These are phyloP conservation scores for Beta macrorhiza DNA, from an alignment of 179 eudicot genomes.

Conservation along the genomic window DNA sequence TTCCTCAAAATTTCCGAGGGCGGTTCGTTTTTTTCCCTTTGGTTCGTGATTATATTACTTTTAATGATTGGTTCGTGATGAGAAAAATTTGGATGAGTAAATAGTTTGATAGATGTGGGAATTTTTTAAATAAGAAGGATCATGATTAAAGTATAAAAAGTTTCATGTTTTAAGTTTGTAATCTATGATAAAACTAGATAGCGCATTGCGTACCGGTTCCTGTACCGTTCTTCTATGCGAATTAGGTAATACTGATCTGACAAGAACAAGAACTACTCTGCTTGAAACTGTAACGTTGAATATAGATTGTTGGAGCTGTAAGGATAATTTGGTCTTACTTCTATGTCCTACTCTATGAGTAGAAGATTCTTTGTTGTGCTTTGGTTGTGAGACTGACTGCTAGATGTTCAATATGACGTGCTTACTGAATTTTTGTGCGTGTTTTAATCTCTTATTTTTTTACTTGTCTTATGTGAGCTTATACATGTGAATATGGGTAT, in stretches of 20 bases:
- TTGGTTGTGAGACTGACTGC: not conserved
- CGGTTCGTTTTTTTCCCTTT: slow-evolving; percentile 44
- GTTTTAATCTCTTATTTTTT: not conserved
- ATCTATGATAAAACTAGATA: too few species aligned
- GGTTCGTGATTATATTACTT: not conserved
- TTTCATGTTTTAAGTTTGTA: not conserved
- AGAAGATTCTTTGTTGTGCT: not conserved
- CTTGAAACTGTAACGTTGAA: not conserved
- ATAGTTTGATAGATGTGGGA: not conserved
- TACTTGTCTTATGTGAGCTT: not conserved
- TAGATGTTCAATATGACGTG: not conserved
- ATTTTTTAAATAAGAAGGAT: not conserved
- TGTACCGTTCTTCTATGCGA: too few species aligned
- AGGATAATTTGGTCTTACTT: not conserved
- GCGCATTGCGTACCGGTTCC: too few species aligned
- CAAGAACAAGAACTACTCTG: not conserved
- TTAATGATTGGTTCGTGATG: not conserved
- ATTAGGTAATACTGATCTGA: not conserved
- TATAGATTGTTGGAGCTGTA: not conserved
- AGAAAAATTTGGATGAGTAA: not conserved
- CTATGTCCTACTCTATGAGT: not conserved
- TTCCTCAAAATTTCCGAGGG: slow-evolving; percentile 84
- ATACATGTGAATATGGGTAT: not conserved
- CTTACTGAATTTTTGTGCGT: not conserved
- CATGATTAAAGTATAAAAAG: not conserved